Evolutionary conservation across 371 early-diverging fungal species (phyloP).

Genomic region (Mucor ambiguus): DNA sequence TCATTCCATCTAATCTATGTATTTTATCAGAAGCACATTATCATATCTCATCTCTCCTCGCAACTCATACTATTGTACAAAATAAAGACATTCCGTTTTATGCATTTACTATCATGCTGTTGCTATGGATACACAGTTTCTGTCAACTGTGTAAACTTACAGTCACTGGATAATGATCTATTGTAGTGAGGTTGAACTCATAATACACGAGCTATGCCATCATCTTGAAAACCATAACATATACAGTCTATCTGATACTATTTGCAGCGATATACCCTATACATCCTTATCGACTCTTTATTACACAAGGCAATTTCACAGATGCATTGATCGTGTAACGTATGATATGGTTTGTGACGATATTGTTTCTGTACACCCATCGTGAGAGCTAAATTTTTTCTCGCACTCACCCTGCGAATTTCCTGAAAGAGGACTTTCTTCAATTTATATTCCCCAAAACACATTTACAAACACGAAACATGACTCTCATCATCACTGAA

Average conservation of each 20-base stretch:
- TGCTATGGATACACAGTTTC: neutral
- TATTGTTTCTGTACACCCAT: neutral
- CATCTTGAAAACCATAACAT: too few species aligned
- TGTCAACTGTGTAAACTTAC: too few species aligned
- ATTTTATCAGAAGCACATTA: neutral
- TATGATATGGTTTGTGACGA: neutral
- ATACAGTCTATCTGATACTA: too few species aligned
- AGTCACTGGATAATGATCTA: too few species aligned
- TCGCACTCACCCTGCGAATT: neutral
- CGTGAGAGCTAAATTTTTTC: slow-evolving; percentile 10
- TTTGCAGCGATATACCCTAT: neutral
- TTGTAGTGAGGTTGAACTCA: too few species aligned
- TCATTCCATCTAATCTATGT: neutral
- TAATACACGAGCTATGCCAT: too few species aligned
- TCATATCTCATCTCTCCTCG: neutral
- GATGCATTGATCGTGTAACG: slow-evolving; percentile 10
- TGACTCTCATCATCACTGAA: slow-evolving; percentile 47
- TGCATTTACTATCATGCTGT: too few species aligned
- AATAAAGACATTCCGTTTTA: neutral
- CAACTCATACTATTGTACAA: neutral
- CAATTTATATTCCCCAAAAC: too few species aligned
- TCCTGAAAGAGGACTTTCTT: neutral
- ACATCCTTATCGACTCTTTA: neutral
- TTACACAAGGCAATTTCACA: neutral
- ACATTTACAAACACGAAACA: neutral